Conservation (phyloP, 768 basidiomycete species). For the Aureoboletus auriporus region DNA sequence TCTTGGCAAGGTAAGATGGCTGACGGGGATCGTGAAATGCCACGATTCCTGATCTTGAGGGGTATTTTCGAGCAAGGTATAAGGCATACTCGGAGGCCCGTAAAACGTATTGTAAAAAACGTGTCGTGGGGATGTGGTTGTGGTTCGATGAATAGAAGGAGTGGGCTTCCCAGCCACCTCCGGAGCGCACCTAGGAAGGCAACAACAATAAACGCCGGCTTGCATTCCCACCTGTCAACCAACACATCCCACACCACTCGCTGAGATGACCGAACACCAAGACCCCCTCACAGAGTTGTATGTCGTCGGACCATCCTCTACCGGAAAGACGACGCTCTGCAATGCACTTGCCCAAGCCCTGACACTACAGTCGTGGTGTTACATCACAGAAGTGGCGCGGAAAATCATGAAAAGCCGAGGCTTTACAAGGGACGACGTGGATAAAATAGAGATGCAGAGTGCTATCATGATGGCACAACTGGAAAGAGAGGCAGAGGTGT, state of each 20-base stretch:
- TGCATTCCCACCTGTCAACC: conserved; percentile 16
- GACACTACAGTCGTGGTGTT: conserved; percentile 34
- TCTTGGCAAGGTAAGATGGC: conserved; percentile 25
- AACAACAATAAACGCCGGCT: conserved; percentile 4
- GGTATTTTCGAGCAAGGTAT: conserved; percentile 37
- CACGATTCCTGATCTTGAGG: conserved; percentile 49
- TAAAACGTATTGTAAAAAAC: not conserved
- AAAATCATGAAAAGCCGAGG: conserved; percentile 50
- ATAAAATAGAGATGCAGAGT: conserved; percentile 54
- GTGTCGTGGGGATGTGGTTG: not conserved
- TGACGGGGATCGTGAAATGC: conserved; percentile 40
- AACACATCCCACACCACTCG: conserved; percentile 2
- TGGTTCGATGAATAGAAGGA: conserved; percentile 1
- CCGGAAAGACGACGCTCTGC: conserved; percentile 70
- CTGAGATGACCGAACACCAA: conserved; percentile 14
- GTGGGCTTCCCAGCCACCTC: not conserved
- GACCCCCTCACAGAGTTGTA: conserved; percentile 30
- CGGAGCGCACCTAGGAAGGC: conserved; percentile 11
- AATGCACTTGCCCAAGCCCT: conserved; percentile 44
- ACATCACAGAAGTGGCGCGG: conserved; percentile 61
- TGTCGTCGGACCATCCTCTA: conserved; percentile 56
- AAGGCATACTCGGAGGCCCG: conserved; percentile 9
- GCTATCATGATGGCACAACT: conserved; percentile 60
- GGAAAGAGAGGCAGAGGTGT: conserved; percentile 35
- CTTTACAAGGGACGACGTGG: conserved; percentile 49